phyloP scores from a whole-genome alignment of 345 rosid genomes.

The Mallotus nudiflorus region DNA sequence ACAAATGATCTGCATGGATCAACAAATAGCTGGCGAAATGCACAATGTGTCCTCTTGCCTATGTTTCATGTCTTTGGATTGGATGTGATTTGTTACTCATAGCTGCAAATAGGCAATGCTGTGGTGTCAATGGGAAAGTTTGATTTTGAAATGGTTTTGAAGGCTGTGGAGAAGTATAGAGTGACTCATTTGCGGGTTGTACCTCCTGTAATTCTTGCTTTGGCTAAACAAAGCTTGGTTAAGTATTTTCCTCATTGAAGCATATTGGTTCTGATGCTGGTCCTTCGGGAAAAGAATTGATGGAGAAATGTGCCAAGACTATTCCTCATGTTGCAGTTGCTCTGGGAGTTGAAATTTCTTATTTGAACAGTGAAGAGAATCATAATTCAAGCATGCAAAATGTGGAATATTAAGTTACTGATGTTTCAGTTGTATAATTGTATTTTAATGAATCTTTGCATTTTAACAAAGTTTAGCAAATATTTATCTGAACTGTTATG shows the following conservation, averaged over 20 bases:
- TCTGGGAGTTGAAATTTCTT: conserved; percentile 50
- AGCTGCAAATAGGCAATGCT: conserved; percentile 63
- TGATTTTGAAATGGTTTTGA: conserved; percentile 56
- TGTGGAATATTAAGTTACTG: no score
- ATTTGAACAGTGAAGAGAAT: neutral
- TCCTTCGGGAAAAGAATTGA: conserved; percentile 82
- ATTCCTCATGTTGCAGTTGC: conserved; percentile 49
- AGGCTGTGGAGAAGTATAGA: conserved; percentile 53
- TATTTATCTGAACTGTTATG: no score
- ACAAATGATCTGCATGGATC: conserved; percentile 44
- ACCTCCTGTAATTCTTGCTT: conserved; percentile 82
- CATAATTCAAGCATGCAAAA: neutral
- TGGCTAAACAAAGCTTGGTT: conserved; percentile 63
- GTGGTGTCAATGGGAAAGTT: conserved; percentile 69
- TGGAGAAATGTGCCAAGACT: conserved; percentile 70
- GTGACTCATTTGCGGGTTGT: conserved; percentile 81
- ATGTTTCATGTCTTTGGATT: conserved; percentile 95
- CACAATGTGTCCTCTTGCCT: conserved; percentile 58
- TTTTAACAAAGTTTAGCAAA: no score
- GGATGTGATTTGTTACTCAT: conserved; percentile 42
- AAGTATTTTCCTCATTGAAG: conserved; percentile 66
- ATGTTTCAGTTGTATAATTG: no score
- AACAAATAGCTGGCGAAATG: conserved; percentile 53
- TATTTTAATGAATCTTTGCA: no score
- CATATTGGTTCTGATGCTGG: conserved; percentile 83